These are phyloP conservation scores for Heterobasidion irregulare DNA, from an alignment of 1,284 basidiomycete genomes.

Conservation along the genomic window DNA sequence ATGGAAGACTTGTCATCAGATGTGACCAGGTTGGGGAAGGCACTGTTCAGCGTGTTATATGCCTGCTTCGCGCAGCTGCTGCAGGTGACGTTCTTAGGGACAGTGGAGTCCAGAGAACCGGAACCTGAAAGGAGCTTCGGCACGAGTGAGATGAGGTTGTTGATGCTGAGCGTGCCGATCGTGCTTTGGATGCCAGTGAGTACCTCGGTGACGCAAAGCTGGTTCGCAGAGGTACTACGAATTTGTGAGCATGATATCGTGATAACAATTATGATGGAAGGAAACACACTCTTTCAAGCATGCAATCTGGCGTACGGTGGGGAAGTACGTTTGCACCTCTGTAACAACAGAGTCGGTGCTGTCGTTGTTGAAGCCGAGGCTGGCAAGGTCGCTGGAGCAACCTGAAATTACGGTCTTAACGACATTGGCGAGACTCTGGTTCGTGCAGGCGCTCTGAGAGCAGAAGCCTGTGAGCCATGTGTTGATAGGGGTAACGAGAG, in stretches of 20 bases:
- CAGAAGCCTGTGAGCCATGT: constrained; percentile 53
- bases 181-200: constrained; percentile 36
- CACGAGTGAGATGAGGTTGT: constrained; percentile 18
- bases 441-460: constrained; percentile 43
- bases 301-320: constrained; percentile 36
- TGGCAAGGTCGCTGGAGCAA: constrained; percentile 39
- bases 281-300: constrained; percentile 50
- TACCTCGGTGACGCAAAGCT: constrained; percentile 43
- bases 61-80: constrained; percentile 45
- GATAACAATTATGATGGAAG: not conserved
- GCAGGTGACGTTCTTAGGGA: constrained; percentile 41
- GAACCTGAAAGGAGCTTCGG: constrained; percentile 13
- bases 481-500: constrained; percentile 44
- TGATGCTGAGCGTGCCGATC: constrained; percentile 27
- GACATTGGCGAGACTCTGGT: constrained; percentile 40
- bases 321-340: constrained; percentile 37
- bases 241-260: not conserved
- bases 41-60: constrained; percentile 35
- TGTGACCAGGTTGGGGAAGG: constrained; percentile 26
- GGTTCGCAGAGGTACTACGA: constrained; percentile 28
- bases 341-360: constrained; percentile 23
- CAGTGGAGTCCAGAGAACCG: constrained; percentile 8
- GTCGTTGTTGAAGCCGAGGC: constrained; percentile 20
- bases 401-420: constrained; percentile 40
- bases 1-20: constrained; percentile 23